Evolutionary conservation across 805 yeast genomes (phyloP), one percentile per base, ranked within the genome.

Genomic region (Tetrapisispora phaffii): DNA sequence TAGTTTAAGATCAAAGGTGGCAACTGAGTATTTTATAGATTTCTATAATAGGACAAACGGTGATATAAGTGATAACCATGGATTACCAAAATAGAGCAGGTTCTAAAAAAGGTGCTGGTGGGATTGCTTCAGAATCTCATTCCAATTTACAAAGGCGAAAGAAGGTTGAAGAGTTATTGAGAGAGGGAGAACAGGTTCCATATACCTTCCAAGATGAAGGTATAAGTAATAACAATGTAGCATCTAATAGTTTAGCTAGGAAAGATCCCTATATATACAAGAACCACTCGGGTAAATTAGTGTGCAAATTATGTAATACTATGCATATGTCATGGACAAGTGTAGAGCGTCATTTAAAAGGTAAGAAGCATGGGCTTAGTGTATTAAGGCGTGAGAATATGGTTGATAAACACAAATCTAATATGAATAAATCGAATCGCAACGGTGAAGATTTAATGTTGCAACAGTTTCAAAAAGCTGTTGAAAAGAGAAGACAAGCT

Each of bases 31-130:
- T n/a, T n/a, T n/a, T n/a, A n/a, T n/a, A n/a, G n/a, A n/a, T n/a
- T n/a, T n/a, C n/a, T n/a, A n/a, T n/a, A n/a, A n/a, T n/a, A n/a
- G n/a, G n/a, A n/a, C n/a, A n/a, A n/a, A n/a, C n/a, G n/a, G n/a
- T n/a, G n/a, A n/a, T n/a, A n/a, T n/a, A n/a, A n/a, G n/a, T 31
- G 7, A 16, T 31, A 20, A 24, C 5, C 2, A 88, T 88, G 97
- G 96, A 88, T 62, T 85, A 85, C 58, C 89, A 86, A 50, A 85
- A 84, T 53, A 67, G 96, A 56, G 94, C 85, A 2, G 96, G 96
- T 38, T 82, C 95, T 7, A 88, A 88, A 65, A 80, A 85, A 60
- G 96, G 96, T 31, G 77, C 82, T 24, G 97, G 96, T 52, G 96
- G 95, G 7, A 71, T 88, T 17, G 96, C 96, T 0, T 84, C 85